phyloP scores from a whole-genome alignment of 1,284 basidiomycete species.

The Pyrrhoderma lamaoense region DNA sequence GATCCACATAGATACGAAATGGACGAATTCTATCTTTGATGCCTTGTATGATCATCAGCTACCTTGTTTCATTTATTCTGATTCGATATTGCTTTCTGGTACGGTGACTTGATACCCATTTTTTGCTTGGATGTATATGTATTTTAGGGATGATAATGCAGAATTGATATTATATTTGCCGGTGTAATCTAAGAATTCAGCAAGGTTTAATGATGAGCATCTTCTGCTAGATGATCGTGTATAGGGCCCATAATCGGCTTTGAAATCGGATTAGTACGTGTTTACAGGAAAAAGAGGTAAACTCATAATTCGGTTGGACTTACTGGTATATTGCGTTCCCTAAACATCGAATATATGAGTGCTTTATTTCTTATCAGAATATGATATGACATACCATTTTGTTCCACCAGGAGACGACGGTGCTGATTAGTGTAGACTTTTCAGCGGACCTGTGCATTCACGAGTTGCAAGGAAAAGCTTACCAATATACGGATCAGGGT shows the following conservation, averaged over 20 bases:
- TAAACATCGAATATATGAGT: neutral
- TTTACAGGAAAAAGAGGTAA: neutral
- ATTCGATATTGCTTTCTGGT: neutral
- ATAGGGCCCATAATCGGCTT: constrained; percentile 20
- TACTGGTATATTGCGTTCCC: constrained; percentile 22
- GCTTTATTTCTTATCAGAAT: neutral
- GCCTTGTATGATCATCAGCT: neutral
- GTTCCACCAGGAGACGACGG: constrained; percentile 76
- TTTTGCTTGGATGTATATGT: neutral
- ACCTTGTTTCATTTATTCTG: neutral
- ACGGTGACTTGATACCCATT: neutral
- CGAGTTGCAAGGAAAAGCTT: constrained; percentile 31
- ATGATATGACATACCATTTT: constrained; percentile 65
- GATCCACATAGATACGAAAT: constrained; percentile 1
- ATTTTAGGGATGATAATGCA: neutral
- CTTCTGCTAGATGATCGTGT: constrained; percentile 19
- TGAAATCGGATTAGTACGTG: neutral
- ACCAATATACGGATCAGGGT: constrained; percentile 93
- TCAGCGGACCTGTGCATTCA: constrained; percentile 17
- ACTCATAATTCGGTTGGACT: neutral
- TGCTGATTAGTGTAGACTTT: constrained; percentile 41
- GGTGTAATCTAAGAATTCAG: neutral
- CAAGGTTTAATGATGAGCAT: constrained; percentile 15
- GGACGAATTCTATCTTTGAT: constrained; percentile 4
- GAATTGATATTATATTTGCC: neutral